Base-by-base conservation (phyloP, 75 land plant species). In the Larix kaempferi region DNA sequence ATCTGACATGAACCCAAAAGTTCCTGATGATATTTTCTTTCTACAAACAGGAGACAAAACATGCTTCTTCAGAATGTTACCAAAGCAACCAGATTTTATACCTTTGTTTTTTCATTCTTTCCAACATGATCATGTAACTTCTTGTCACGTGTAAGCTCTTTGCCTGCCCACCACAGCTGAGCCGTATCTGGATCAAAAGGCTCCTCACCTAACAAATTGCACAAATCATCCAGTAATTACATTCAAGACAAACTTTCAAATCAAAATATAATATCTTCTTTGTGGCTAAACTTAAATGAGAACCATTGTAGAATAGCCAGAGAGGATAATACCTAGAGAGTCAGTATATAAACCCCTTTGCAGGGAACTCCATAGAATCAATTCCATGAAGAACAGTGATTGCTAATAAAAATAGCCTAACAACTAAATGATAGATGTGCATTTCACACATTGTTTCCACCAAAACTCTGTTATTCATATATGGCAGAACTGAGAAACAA, bases 91-190 rank as follows among this genome's bases (percentile, higher is more conserved):
- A 74, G 59, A 54, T 56, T 11, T 17, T 59, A 44, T 59, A 86
- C 88, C 88, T 84, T 86, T 15, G 88, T 86, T 72, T 86, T 86
- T 49, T 86, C 88, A 81, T 86, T 86, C 74, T 80, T 84, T 74
- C 88, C 88, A 56, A 74, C 80, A 60, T 74, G 74, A 78, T 86
- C 83, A 39, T 35, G 71, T 22, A 86, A 78, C 67, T 75, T 81
- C 58, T 86, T 86, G 56, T 86, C 83, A 57, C 88, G 87, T 74
- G 78, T 77, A n/a, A 86, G 56, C 80, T 86, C 88, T 69, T 86
- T 86, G 57, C 88, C 88, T 49, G 88, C 88, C 87, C 87, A 86
- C 88, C 88, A 86, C 26, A 84, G 56, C 54, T 80, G 83, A 44
- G 87, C 83, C 57, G 83, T 83, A 21, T 80, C 82, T 33, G 72